Base-by-base conservation (phyloP, 176 grass and related monocot species). In the Carex myosuroides region DNA sequence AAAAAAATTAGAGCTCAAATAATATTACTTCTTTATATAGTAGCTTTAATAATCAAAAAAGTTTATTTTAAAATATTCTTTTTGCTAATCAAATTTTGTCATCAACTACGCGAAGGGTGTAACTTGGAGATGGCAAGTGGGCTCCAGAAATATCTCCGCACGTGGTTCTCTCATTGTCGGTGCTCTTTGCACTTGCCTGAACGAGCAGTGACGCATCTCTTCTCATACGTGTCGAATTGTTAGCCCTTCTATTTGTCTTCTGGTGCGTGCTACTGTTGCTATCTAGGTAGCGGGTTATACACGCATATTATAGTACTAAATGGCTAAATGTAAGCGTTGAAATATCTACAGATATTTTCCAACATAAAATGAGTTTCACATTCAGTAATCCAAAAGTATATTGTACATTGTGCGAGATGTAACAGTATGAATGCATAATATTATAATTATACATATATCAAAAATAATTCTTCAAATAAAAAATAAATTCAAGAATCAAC, bases 201-300 rank as follows among this genome's bases (percentile, higher is more conserved):
- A 79, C 53, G 48, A 79, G 2, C 46, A n/a, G 0, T 55, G 30
- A 41, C 32, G 58, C 54, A 14, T 81, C 26, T 81, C 42, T 44
- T 46, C 6, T 44, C 5, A 13, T 64, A 81, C 79, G 79, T 81
- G 79, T 64, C 59, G 79, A 81, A 7, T 81, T 64, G 37, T 64
- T 9, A 50, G 0, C 10, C 32, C 18, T 17, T 81, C n/a, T 64
- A 18, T 81, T 13, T 12, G 42, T 52, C 20, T 13, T 73, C 42
- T 73, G 70, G 24, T 24, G n/a, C 42, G 4, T 22, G 10, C 2
- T 50, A 50, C 9, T 52, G 20, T 20, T 7, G 70, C 70, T 52
- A 52, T 50, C 9, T 48, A 48, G 41, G 69, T 50, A 22, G 41
- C 22, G 69, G 69, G 69, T 72, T n/a, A 48, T 48, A 24, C 17